A percentile compares a stretch with the other conserved stretches of the same genome.
phyloP scores from a whole-genome alignment of 1,284 basidiomycete genomes.

The Boletus smithii region DNA sequence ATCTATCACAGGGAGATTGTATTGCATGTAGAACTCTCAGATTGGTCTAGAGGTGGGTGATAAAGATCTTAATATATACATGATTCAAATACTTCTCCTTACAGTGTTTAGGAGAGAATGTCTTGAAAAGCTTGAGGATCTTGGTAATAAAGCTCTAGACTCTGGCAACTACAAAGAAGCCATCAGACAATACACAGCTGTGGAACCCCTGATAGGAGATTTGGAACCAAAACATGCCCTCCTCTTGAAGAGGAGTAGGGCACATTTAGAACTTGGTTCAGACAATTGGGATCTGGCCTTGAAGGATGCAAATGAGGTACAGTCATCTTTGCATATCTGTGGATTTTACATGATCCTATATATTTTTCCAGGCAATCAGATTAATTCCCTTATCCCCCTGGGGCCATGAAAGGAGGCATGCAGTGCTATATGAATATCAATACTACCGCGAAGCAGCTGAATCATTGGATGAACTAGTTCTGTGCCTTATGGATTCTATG shows the following conservation, averaged over 20 bases:
- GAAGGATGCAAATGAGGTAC: constrained; percentile 4
- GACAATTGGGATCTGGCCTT: background rate
- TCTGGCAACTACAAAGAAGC: background rate
- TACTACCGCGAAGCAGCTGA: constrained; percentile 6
- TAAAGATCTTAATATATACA: background rate
- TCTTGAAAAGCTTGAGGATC: background rate
- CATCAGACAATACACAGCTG: constrained; percentile 1
- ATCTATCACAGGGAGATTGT: background rate
- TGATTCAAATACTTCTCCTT: background rate
- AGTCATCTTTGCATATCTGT: background rate
- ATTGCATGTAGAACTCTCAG: constrained; percentile 1
- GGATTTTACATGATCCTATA: background rate
- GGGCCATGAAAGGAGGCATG: constrained; percentile 3
- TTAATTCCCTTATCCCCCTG: constrained; percentile 1
- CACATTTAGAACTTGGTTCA: background rate
- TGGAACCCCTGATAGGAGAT: constrained; percentile 1
- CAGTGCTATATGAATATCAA: background rate
- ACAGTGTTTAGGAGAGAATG: background rate
- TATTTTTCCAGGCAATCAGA: constrained; percentile 1
- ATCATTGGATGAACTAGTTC: constrained; percentile 3
- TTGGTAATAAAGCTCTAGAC: background rate
- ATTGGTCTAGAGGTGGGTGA: constrained; percentile 3
- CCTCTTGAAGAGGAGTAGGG: constrained; percentile 5
- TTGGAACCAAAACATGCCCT: background rate
- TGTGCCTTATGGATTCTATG: background rate